Conservation (phyloP, 345 rosid genomes). For the Eutrema yunnanense region DNA sequence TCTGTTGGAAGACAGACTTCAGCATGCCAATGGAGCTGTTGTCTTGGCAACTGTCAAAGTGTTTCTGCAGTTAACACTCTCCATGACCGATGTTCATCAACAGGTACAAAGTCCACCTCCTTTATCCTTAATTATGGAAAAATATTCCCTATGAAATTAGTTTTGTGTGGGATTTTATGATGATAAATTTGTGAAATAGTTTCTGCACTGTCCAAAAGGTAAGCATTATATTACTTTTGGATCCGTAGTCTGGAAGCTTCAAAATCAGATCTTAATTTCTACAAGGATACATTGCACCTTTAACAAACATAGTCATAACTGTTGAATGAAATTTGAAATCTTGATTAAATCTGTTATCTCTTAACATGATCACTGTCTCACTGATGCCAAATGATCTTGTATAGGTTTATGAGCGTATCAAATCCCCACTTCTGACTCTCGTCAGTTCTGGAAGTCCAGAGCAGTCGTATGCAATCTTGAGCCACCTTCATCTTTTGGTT, state of each 20-base stretch:
- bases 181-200: background rate
- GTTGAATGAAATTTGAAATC: background rate
- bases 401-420: constrained; percentile 96
- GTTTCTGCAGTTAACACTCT: constrained; percentile 79
- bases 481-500: constrained; percentile 96
- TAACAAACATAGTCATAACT: background rate
- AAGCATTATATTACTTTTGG: background rate
- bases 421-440: constrained; percentile 91
- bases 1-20: constrained; percentile 98
- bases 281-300: background rate
- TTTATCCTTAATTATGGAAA: background rate
- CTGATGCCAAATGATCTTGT: constrained; percentile 20
- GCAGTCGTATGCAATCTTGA: constrained; percentile 92
- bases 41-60: constrained; percentile 87
- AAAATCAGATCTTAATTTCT: background rate
- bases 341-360: too few species aligned
- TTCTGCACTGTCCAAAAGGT: background rate
- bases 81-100: constrained; percentile 96
- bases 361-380: background rate
- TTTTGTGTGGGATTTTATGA: background rate
- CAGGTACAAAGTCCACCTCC: constrained; percentile 47
- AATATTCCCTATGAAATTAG: background rate
- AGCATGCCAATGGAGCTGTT: constrained; percentile 99
- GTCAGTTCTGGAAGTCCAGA: constrained; percentile 99
- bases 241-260: background rate